These are phyloP conservation scores for Rhododendron griersonianum DNA, from an alignment of 148 eudicot species.

Conservation along the genomic window DNA sequence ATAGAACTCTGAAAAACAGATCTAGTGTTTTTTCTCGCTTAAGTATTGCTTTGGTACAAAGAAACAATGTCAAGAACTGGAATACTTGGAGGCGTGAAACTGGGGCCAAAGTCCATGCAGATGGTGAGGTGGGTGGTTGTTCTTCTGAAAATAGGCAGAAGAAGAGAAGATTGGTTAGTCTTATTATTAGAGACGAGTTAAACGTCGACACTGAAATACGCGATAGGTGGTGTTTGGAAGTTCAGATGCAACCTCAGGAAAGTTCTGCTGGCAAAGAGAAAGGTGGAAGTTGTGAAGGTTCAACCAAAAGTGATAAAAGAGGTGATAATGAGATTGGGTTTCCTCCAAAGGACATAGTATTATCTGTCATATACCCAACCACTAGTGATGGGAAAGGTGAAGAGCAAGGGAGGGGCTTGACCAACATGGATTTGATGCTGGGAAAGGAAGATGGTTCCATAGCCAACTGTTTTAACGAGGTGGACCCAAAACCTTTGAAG, in stretches of 20 bases:
- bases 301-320: background rate
- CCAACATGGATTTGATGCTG: background rate
- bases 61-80: background rate
- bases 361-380: background rate
- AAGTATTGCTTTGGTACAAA: background rate
- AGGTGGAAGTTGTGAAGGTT: background rate
- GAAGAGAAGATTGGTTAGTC: slow-evolving; percentile 7
- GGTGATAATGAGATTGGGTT: background rate
- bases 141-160: background rate
- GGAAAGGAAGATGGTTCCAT: background rate
- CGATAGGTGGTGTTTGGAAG: background rate
- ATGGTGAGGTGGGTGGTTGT: background rate
- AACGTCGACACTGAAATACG: background rate
- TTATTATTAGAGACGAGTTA: background rate
- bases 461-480: background rate
- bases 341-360: background rate
- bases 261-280: slow-evolving; percentile 3
- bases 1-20: background rate
- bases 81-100: background rate
- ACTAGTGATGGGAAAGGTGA: background rate
- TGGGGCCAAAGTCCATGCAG: background rate
- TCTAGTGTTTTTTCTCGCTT: slow-evolving; percentile 20
- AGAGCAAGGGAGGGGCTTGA: background rate
- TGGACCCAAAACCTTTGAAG: slow-evolving; percentile 12
- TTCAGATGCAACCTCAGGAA: slow-evolving; percentile 8